Percentiles rank a stretch among this genome's conserved stretches.
phyloP scores from a whole-genome alignment of 2,329 filamentous ascomycete species.

The Aspergillus sp. region DNA sequence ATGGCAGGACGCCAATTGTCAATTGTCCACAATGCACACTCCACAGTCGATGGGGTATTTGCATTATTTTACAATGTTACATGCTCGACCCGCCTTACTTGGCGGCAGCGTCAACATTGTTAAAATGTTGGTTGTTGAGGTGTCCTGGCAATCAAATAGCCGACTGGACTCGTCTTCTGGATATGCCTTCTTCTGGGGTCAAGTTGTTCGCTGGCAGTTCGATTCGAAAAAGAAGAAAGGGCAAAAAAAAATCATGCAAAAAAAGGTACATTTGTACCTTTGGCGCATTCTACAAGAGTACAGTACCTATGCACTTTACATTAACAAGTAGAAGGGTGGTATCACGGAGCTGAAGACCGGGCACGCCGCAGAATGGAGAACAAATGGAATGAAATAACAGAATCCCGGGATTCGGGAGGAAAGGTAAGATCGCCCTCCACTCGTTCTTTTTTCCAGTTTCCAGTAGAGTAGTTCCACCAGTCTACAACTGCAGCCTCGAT shows the following conservation, averaged over 20 bases:
- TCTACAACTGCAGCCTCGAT: background rate
- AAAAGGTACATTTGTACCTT: background rate
- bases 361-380: background rate
- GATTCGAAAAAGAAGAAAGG: background rate
- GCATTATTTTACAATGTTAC: background rate
- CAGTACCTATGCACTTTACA: no score
- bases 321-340: background rate
- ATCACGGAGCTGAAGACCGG: background rate
- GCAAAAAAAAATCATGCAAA: background rate
- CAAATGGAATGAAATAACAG: background rate
- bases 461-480: background rate
- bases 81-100: background rate
- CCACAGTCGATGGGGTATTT: background rate
- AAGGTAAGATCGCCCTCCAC: background rate
- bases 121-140: background rate
- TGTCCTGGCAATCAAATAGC: background rate
- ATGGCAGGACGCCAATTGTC: slow-evolving; percentile 16
- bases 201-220: background rate
- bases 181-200: background rate
- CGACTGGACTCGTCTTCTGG: background rate
- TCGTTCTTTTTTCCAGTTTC: background rate
- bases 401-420: background rate
- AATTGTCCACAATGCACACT: background rate
- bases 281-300: no score
- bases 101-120: background rate